These are phyloP conservation scores for Cladosporium austrohemisphaericum DNA, from an alignment of 2,329 filamentous ascomycete species.

Conservation along the genomic window DNA sequence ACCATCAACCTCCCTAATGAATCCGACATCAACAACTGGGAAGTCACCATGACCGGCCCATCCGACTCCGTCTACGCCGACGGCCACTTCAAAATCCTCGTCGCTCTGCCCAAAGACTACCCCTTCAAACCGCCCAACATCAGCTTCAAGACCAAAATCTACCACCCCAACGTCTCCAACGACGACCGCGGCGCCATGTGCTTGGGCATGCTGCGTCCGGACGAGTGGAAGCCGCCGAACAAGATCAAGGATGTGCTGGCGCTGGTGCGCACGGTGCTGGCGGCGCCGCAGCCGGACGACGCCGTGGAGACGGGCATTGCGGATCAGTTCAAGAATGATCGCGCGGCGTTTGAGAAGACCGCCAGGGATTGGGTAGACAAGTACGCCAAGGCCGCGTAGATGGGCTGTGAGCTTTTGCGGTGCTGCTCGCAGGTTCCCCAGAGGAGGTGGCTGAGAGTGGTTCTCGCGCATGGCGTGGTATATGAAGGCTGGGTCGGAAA, in stretches of 20 bases:
- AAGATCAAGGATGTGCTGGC: slow-evolving; percentile 72
- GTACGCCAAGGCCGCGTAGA: slow-evolving; percentile 55
- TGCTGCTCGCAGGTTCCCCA: too few relatives aligned
- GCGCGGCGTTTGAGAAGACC: slow-evolving; percentile 67
- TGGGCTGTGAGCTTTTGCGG: too few relatives aligned
- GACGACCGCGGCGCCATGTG: slow-evolving; percentile 83
- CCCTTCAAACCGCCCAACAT: slow-evolving; percentile 84
- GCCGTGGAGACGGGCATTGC: slow-evolving; percentile 83
- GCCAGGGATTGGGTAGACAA: slow-evolving; percentile 69
- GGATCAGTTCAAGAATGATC: slow-evolving; percentile 72
- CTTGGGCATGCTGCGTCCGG: slow-evolving; percentile 73
- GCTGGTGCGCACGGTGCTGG: slow-evolving; percentile 68
- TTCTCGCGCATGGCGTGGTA: too few relatives aligned
- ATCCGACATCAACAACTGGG: slow-evolving; percentile 64
- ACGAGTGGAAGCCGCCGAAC: slow-evolving; percentile 88
- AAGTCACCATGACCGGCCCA: slow-evolving; percentile 63
- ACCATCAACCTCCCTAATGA: slow-evolving; percentile 57
- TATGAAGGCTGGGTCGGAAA: too few relatives aligned
- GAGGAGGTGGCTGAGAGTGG: too few relatives aligned
- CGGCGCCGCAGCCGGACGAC: slow-evolving; percentile 82
- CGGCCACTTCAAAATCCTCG: slow-evolving; percentile 69
- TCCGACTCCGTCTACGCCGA: slow-evolving; percentile 62
- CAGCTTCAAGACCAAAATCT: slow-evolving; percentile 83
- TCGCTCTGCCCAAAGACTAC: slow-evolving; percentile 74
- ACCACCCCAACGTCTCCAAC: slow-evolving; percentile 92